Evolutionary conservation across 208 protist species (phyloP).

Genomic region (Angomonas deanei): DNA sequence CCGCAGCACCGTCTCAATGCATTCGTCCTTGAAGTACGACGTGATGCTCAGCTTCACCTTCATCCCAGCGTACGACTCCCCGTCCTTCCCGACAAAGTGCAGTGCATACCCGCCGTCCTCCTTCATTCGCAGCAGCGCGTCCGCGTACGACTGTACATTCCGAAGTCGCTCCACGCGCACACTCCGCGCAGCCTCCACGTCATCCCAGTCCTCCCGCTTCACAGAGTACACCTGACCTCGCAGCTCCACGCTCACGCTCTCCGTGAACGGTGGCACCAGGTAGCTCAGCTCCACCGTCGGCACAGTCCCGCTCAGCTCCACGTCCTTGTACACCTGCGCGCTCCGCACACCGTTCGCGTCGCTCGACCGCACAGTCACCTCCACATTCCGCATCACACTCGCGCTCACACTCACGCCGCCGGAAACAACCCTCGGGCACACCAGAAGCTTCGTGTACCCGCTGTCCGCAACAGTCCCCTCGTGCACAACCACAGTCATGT

Average conservation of each 20-base stretch:
- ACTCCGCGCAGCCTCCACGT: slow-evolving; percentile 4
- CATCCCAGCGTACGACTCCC: slow-evolving; percentile 9
- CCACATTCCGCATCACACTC: slow-evolving; percentile 1
- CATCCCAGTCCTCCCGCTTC: background rate
- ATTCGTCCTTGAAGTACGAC: background rate
- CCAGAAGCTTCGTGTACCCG: background rate
- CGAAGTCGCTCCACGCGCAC: background rate
- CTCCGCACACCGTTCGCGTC: background rate
- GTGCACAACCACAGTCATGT: background rate
- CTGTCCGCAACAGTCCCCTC: slow-evolving; percentile 7
- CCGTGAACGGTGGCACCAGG: slow-evolving; percentile 8
- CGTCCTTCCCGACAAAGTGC: slow-evolving; percentile 11
- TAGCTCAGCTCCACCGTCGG: slow-evolving; percentile 4
- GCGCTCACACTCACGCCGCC: background rate
- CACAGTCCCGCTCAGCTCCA: background rate
- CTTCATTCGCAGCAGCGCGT: slow-evolving; percentile 1
- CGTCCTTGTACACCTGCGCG: background rate
- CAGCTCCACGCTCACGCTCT: slow-evolving; percentile 3
- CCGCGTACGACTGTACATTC: background rate
- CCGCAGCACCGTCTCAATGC: background rate
- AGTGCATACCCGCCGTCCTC: background rate
- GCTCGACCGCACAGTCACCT: slow-evolving; percentile 2
- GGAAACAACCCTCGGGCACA: background rate
- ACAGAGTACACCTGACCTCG: slow-evolving; percentile 3
- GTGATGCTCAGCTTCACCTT: background rate